Conservation (phyloP, 495 filamentous ascomycete species). For the Astrothelium subdiscretum region DNA sequence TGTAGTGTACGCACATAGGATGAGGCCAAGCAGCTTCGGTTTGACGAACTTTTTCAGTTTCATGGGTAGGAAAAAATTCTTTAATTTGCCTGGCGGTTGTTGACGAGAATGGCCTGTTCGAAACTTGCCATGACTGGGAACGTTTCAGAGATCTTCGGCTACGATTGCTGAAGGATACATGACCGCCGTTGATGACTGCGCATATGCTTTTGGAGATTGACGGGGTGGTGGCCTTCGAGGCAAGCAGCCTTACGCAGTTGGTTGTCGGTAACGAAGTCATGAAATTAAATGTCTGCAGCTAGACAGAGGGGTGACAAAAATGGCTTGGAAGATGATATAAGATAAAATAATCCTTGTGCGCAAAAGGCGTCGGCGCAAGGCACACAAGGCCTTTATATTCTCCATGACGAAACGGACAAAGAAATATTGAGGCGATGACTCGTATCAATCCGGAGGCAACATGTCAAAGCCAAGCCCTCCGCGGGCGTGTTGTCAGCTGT, state of each 20-base stretch:
- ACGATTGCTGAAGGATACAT: not conserved
- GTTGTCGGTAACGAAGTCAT: not conserved
- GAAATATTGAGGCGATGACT: not conserved
- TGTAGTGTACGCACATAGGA: slow-evolving; percentile 38
- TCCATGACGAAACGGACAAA: not conserved
- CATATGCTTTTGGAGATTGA: not conserved
- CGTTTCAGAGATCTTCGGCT: not conserved
- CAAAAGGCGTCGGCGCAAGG: not conserved
- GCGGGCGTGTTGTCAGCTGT: not conserved
- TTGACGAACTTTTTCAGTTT: not conserved
- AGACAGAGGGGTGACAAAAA: not conserved
- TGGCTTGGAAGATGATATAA: not conserved
- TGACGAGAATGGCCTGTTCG: not conserved
- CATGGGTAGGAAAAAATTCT: not conserved
- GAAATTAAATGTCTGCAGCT: too few species aligned
- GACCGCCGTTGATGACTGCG: not conserved
- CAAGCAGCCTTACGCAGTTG: not conserved
- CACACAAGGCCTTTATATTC: not conserved
- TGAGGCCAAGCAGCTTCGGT: slow-evolving; percentile 55
- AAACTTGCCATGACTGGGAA: not conserved
- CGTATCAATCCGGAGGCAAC: not conserved
- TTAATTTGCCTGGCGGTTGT: not conserved
- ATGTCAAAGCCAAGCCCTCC: too few species aligned
- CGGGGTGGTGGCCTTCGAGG: not conserved
- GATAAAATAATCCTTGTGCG: not conserved